Evolutionary conservation across 108 stramenopile genomes (phyloP).

Genomic region (Conticribra weissflogii): DNA sequence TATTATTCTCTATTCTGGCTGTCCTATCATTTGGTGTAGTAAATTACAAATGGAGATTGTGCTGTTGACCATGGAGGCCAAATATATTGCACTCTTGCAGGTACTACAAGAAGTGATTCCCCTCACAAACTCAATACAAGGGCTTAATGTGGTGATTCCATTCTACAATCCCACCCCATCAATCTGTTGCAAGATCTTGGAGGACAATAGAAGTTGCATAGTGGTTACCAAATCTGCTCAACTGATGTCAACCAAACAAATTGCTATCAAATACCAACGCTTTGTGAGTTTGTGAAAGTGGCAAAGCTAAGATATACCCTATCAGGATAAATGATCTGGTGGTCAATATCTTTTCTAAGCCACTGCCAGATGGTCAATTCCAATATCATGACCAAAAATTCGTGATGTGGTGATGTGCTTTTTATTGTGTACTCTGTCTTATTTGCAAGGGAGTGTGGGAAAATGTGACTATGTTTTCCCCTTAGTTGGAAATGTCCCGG

Average conservation of each 20-base stretch:
- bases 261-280: conserved; percentile 2
- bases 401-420: conserved; percentile 11
- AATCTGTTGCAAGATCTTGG: conserved; percentile 30
- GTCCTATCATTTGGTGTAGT: conserved; percentile 15
- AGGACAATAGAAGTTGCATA: conserved; percentile 46
- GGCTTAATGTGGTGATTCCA: not conserved
- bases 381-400: too few species aligned
- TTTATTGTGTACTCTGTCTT: too few species aligned
- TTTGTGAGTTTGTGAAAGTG: conserved; percentile 10
- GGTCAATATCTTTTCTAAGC: conserved; percentile 46
- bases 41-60: conserved; percentile 48
- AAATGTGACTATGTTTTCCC: too few species aligned
- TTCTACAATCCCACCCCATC: too few species aligned
- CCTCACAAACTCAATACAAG: not conserved
- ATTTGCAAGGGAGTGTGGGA: too few species aligned
- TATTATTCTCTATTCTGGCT: conserved; percentile 11
- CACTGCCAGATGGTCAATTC: conserved; percentile 11
- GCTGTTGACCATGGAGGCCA: conserved; percentile 30
- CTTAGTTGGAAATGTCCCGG: too few species aligned
- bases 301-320: conserved; percentile 19
- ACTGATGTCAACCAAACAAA: conserved; percentile 45
- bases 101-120: conserved; percentile 25
- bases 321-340: conserved; percentile 29
- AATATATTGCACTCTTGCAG: conserved; percentile 28
- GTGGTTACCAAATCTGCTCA: conserved; percentile 12